Base-by-base conservation (phyloP, 495 filamentous ascomycete genomes). In the Penicillium waksmanii region DNA sequence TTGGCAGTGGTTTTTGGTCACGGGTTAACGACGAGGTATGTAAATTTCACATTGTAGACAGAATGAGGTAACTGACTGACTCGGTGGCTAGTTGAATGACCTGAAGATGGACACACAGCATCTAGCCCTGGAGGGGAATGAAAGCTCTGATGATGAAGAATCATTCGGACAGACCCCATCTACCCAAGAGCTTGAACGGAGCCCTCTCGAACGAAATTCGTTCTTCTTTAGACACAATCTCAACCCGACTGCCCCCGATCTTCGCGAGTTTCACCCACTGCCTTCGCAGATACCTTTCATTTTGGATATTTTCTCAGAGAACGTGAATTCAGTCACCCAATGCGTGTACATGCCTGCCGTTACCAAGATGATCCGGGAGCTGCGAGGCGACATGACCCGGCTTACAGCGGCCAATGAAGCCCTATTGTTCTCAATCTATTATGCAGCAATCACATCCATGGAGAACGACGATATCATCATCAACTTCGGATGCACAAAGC, bases 371-470 rank as follows among this genome's bases (percentile, higher is more conserved):
- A 62, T 82, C 10, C 73, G 74, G 5, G 66, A 74, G 40, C 61
- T 73, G 17, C 73, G 74, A 9, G 66, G 68, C 3, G 66, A 73
- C 19, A 63, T 69, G 53, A 64, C 73, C 21, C 49, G 56, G 18
- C 61, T 80, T 1, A 72, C 75, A 0, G 73, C 77, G 6, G 66
- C 74, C 25, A 77, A 84, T 50, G 81, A 88, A 60, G 83, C 85
- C 12, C 65, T 88, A 46, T 70, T 87, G 66, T 85, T 87, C 65
- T 73, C 84, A 0, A 83, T 87, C 5, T 87, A 85, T 64, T 87
- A 85, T 64, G 78, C 83, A 0, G 77, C 85, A 2, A 66, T 86
- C 11, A 77, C 73, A 1, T 86, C 84, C 0, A 80, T 86, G 80
- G 84, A 84, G 19, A 78, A 83, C 9, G 78, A 84, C 5, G 82